Conservation (phyloP, 768 basidiomycete genomes). For the Hortiboletus campestris region DNA sequence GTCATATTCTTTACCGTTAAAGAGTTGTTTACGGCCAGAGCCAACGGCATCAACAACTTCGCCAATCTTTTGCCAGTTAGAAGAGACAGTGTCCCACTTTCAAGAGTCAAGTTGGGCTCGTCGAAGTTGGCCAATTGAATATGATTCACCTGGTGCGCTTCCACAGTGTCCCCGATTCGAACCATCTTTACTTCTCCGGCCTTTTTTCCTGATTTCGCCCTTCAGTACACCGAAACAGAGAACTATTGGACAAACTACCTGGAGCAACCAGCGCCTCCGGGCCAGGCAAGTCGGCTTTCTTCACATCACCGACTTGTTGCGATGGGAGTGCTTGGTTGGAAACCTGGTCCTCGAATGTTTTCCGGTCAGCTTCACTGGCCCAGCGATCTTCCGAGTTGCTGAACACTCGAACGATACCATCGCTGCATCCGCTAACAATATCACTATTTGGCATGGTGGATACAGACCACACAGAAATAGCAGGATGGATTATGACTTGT, state of each 20-base stretch:
- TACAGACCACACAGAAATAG: conserved; percentile 96
- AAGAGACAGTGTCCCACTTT: conserved; percentile 76
- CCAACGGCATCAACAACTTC: conserved; percentile 96
- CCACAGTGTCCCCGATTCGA: conserved; percentile 72
- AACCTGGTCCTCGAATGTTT: conserved; percentile 72
- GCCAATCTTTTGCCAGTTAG: conserved; percentile 89
- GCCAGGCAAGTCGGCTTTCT: conserved; percentile 86
- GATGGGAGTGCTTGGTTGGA: conserved; percentile 77
- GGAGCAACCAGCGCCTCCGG: conserved; percentile 72
- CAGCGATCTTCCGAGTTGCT: conserved; percentile 70
- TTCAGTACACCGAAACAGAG: conserved; percentile 1
- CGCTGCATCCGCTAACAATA: conserved; percentile 89
- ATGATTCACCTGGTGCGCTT: conserved; percentile 79
- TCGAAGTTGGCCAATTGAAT: background rate
- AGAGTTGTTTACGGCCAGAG: conserved; percentile 85
- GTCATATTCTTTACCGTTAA: conserved; percentile 93
- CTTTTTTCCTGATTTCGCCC: conserved; percentile 65
- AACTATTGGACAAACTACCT: conserved; percentile 41
- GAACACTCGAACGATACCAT: conserved; percentile 85
- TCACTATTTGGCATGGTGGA: conserved; percentile 87
- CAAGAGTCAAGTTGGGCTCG: conserved; percentile 1
- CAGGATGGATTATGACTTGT: conserved; percentile 90
- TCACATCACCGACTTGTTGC: conserved; percentile 90
- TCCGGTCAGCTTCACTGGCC: conserved; percentile 62
- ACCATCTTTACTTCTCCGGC: conserved; percentile 94